phyloP scores from a whole-genome alignment of 352 stramenopile genomes.

The Phytopythium sindhum region DNA sequence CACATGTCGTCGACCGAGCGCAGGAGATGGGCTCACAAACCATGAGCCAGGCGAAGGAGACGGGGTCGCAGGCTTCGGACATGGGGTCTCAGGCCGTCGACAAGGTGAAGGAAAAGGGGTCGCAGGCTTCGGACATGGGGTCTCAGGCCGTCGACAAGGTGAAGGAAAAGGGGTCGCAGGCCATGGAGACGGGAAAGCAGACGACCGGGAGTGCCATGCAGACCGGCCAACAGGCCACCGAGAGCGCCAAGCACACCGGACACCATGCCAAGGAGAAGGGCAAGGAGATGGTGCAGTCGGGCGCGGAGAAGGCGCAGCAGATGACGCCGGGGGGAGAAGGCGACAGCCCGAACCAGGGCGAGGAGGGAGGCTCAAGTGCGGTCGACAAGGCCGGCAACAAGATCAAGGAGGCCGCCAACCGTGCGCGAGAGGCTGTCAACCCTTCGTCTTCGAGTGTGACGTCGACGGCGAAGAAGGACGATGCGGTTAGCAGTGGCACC shows the following conservation, averaged over 20 bases:
- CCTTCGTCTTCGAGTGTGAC: neutral
- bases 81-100: slow-evolving; percentile 8
- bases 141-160: neutral
- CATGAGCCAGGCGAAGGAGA: slow-evolving; percentile 9
- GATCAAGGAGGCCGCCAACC: neutral
- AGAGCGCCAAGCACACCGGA: slow-evolving; percentile 8
- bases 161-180: neutral
- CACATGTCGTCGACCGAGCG: slow-evolving; percentile 8
- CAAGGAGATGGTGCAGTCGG: neutral
- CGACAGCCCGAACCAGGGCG: neutral
- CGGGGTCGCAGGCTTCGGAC: slow-evolving; percentile 7
- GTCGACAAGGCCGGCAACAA: neutral
- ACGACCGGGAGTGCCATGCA: slow-evolving; percentile 10
- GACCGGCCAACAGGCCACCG: slow-evolving; percentile 13
- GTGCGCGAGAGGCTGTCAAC: neutral
- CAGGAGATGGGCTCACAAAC: slow-evolving; percentile 13
- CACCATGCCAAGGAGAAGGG: slow-evolving; percentile 6
- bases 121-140: too few species aligned
- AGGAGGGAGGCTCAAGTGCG: neutral
- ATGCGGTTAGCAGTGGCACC: neutral
- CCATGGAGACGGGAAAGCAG: slow-evolving; percentile 20
- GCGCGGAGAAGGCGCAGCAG: neutral
- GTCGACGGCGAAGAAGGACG: neutral
- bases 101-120: neutral
- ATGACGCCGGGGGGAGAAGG: neutral